These are phyloP conservation scores for Neospermospora avenae DNA, from an alignment of 2,329 filamentous ascomycete species.

Conservation along the genomic window DNA sequence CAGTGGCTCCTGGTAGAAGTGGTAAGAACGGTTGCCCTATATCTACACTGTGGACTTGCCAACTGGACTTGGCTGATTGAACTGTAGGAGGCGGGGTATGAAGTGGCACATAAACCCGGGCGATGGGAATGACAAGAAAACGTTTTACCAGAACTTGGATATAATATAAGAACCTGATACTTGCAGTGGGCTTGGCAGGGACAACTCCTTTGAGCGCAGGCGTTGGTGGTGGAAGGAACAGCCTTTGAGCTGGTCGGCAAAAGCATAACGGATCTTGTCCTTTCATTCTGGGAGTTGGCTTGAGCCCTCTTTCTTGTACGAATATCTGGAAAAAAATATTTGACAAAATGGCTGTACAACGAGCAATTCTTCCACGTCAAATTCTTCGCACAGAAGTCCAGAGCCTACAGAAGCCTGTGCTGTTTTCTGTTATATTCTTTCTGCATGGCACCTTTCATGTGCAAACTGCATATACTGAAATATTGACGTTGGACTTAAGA, in stretches of 20 bases:
- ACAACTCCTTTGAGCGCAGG: background rate
- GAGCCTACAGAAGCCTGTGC: too few relatives aligned
- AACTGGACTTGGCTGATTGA: background rate
- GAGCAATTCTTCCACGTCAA: too few relatives aligned
- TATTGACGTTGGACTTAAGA: too few relatives aligned
- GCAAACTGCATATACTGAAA: too few relatives aligned
- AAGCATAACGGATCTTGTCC: background rate
- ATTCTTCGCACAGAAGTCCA: too few relatives aligned
- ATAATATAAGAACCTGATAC: constrained; percentile 6
- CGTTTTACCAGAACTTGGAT: background rate
- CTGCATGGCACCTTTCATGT: too few relatives aligned
- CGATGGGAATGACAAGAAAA: background rate
- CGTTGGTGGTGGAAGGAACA: constrained; percentile 2
- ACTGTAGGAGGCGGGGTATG: background rate
- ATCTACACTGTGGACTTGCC: background rate
- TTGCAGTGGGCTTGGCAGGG: background rate
- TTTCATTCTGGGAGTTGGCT: background rate
- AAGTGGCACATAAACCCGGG: background rate
- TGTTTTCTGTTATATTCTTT: too few relatives aligned
- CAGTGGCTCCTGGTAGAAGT: constrained; percentile 32
- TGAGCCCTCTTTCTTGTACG: too few relatives aligned
- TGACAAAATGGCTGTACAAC: too few relatives aligned
- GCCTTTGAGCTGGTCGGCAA: constrained; percentile 6
- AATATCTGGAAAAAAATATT: too few relatives aligned
- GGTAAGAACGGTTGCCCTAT: constrained; percentile 18